Base-by-base conservation (phyloP, 192 early-diverging fungal species). In the Helicostylum pulchrum region DNA sequence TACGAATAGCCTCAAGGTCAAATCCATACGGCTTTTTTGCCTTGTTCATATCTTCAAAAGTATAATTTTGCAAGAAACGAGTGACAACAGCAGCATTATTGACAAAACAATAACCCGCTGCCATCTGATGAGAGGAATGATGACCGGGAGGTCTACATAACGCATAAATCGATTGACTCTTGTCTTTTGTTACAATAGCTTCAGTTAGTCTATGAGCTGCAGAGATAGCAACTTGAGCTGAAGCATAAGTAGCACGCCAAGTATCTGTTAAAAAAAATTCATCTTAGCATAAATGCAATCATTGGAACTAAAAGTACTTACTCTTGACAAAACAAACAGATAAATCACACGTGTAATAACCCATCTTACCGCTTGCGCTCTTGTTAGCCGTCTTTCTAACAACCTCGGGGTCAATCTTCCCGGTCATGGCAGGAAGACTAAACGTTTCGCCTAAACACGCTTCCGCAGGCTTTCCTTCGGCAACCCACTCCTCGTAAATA, bases 181-280 rank as follows among this genome's bases (percentile, higher is more conserved):
- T 64, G 14, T 66, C 64, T 14, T 77, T 75, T 34, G 51, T 65
- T n/a, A 63, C 68, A 21, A 69, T 49, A 6, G 34, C 64, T 51
- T 75, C 70, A 10, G 84, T 34, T n/a, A 90, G 59, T 3, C 76
- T 66, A 53, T 86, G 67, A 0, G 81, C 74, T 7, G 78, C 88
- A 7, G 86, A 83, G 26, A 90, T 66, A n/a, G 83, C 85, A 4
- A 85, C 77, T 64, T 90, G 85, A 3, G 80, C 87, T 0, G 86
- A 85, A 30, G 66, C 79, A 69, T 85, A 87, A 9, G 82, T 80
- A 12, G 86, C 83, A 54, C 74, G 72, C 74, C 78, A 90, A 5
- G 88, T 88, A 20, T 83, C 84, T 85, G 61, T 20, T 42, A 87
- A 69, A 58, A 85, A 15, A 65, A 84, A 87, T n/a, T n/a, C 2